phyloP scores from a whole-genome alignment of 164 flowering plant species.

The Magnolia officinalis region DNA sequence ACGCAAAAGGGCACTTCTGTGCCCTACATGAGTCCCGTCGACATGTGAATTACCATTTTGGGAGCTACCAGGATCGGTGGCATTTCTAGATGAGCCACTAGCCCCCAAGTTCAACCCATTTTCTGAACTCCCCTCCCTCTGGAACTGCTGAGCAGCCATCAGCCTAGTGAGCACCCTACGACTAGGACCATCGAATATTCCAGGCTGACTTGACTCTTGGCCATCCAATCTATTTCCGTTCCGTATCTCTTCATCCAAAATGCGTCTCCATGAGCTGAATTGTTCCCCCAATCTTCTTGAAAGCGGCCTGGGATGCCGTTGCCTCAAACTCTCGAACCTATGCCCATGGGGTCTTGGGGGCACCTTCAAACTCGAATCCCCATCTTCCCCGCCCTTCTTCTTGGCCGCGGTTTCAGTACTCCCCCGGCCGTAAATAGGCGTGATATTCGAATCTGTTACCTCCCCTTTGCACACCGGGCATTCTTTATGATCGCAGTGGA shows the following conservation, averaged over 20 bases:
- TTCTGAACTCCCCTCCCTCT: constrained; percentile 17
- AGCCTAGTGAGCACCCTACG: constrained; percentile 15
- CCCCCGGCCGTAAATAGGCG: constrained; percentile 36
- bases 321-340: constrained; percentile 27
- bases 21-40: constrained; percentile 14
- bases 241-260: constrained; percentile 20
- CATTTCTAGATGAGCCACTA: constrained; percentile 14
- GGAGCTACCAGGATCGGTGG: neutral
- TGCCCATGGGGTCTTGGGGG: constrained; percentile 35
- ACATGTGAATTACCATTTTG: neutral
- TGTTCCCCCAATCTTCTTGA: constrained; percentile 15
- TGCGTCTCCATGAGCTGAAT: constrained; percentile 13
- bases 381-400: constrained; percentile 12
- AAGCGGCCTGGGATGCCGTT: constrained; percentile 16
- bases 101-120: constrained; percentile 10
- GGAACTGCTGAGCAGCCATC: constrained; percentile 20
- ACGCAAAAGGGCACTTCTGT: constrained; percentile 16
- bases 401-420: constrained; percentile 15
- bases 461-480: constrained; percentile 40
- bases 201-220: constrained; percentile 11
- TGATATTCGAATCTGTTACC: constrained; percentile 26
- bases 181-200: constrained; percentile 13
- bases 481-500: constrained; percentile 25
- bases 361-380: constrained; percentile 27
- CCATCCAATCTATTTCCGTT: constrained; percentile 18